These are phyloP conservation scores for Urostyla sp. DNA, from an alignment of 73 alveolate genomes.

Conservation along the genomic window DNA sequence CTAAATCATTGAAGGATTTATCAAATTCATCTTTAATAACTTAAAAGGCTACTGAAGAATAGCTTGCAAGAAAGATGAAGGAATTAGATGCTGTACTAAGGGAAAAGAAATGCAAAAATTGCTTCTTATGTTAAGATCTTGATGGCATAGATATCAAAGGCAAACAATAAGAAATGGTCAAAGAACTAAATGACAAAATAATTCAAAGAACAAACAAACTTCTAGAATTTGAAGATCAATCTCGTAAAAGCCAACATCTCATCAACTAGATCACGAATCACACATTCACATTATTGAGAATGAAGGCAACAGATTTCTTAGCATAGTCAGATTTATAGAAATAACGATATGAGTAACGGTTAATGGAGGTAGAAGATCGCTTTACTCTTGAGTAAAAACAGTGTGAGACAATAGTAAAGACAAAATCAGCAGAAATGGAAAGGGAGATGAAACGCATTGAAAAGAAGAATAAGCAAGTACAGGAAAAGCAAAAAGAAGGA, in stretches of 20 bases:
- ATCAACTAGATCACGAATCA: slow-evolving; percentile 24
- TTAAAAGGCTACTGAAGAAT: slow-evolving; percentile 6
- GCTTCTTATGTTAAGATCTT: slow-evolving; percentile 34
- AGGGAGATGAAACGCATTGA: not conserved
- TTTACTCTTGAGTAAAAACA: slow-evolving; percentile 38
- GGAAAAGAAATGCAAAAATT: slow-evolving; percentile 31
- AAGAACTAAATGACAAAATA: slow-evolving; percentile 35
- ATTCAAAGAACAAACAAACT: not conserved
- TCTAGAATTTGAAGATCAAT: not conserved
- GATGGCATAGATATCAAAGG: slow-evolving; percentile 18
- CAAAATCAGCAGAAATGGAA: slow-evolving; percentile 11
- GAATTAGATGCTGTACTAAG: slow-evolving; percentile 34
- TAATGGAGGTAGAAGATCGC: slow-evolving; percentile 54
- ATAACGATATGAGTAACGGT: slow-evolving; percentile 1
- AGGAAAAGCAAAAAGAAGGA: slow-evolving; percentile 9
- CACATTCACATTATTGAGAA: slow-evolving; percentile 24
- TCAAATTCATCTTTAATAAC: not conserved
- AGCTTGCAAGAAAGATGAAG: slow-evolving; percentile 19
- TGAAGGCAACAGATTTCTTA: slow-evolving; percentile 38
- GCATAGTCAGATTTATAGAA: not conserved
- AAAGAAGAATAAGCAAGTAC: slow-evolving; percentile 4
- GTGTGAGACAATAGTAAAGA: slow-evolving; percentile 38
- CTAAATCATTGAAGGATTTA: slow-evolving; percentile 16
- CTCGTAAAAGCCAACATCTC: not conserved
- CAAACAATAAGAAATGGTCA: not conserved